Base-by-base conservation (phyloP, 2,329 filamentous ascomycete species). In the Raffaelea ambrosiae region DNA sequence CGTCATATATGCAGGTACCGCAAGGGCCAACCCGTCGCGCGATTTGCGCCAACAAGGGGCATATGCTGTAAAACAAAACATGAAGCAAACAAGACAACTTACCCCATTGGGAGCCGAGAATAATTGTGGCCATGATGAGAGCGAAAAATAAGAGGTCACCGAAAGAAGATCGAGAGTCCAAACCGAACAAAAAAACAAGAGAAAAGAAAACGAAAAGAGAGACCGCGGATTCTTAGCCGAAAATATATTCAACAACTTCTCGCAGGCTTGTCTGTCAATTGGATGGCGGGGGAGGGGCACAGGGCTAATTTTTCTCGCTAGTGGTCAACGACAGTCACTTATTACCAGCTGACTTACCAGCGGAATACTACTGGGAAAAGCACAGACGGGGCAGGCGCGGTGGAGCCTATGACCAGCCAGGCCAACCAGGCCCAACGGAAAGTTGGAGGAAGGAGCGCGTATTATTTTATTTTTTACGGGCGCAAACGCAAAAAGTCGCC, bases 101-200 rank as follows among this genome's bases (percentile, higher is more conserved):
- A 65, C 77, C 78, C 71, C 76, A 82, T 65, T 81, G 77, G 58
- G 73, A 69, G 51, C 77, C 77, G 54, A 81, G 69, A 55, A 79
- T 73, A 51, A 79, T 71, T 41, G 76, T 79, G 48, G 74, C 73
- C 66, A 72, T 71, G 16, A 38, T 10, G 18, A n/a, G 8, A 14
- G 13, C 8, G 18, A 38, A 38, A 16, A n/a, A n/a, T 8, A 38
- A n/a, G 18, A n/a, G 14, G 16, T n/a, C 14, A 38, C 14, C 16
- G 7, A 19, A n/a, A 38, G 16, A 38, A n/a, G 16, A 38, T 14
- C 13, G 16, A 38, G 16, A 9, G 18, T 5, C 35, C 14, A 38
- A 38, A 38, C 35, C 35, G 35, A 38, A n/a, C 7, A 29, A 29
- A 29, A 29, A 13, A 7, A 29, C 7, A 29, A 29, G 13, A 13